Base-by-base conservation (phyloP, 805 yeast species). In the Candida tibetensis region DNA sequence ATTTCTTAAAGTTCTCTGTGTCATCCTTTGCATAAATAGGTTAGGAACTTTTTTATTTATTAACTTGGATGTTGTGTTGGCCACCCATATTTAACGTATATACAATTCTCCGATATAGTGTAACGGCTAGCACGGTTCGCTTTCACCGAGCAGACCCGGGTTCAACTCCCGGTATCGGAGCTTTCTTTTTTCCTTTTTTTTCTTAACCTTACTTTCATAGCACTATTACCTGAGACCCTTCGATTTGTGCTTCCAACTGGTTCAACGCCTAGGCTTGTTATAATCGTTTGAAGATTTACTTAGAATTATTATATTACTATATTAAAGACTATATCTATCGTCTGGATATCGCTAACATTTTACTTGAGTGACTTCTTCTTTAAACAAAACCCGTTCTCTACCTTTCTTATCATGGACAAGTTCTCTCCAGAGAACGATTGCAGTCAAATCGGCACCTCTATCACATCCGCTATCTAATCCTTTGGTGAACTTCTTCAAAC, bases 391-490 rank as follows among this genome's bases (percentile, higher is more conserved):
- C 9, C 41, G 34, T 4, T 41, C 32, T 35, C 40, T 47, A 3
- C 49, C 52, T 12, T 40, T 39, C 5, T 40, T 40, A 12, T 30
- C 17, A 15, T 22, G 19, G 6, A 18, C 34, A 8, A 32, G 16
- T 23, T 46, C 48, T 5, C 34, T 32, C 62, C 65, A 74, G 4
- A 82, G 53, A 4, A 81, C 71, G 55, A 80, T 60, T 0, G 90
- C 95, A 21, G 81, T 71, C 33, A 90, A 68, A 42, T 73, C 57
- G 9, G 78, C 82, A 3, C 96, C 96, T 42, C 76, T 74, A 41
- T 80, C 85, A 67, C 97, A 90, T 1, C 85, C 86, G 8, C 85
- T 67, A 54, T 91, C 98, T 28, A 90, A 63, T 0, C 97, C 98
- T 51, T 76, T 78, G 3, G 95, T 71, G 58, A 70, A 87, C 44